These are phyloP conservation scores for Kurtzmaniella quercitrusa DNA, from an alignment of 1,139 yeast genomes.

Conservation along the genomic window DNA sequence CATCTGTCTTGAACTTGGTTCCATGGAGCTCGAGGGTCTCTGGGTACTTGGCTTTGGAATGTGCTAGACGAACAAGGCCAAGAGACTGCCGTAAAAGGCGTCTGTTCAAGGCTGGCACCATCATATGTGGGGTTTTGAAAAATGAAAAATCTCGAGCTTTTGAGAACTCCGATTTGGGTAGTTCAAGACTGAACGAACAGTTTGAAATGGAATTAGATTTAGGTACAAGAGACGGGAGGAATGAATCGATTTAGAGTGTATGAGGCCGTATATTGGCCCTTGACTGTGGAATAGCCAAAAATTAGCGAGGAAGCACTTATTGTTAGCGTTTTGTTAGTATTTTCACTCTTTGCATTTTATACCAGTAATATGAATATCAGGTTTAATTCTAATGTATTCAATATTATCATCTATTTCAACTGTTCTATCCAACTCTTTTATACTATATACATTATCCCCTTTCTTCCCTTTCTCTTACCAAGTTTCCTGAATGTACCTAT, in stretches of 20 bases:
- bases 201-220: too few relatives aligned
- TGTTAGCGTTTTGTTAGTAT: too few relatives aligned
- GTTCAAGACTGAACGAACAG: too few relatives aligned
- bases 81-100: neutral
- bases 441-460: neutral
- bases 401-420: neutral
- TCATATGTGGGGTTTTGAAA: neutral
- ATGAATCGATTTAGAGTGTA: too few relatives aligned
- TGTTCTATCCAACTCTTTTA: neutral
- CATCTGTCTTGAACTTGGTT: conserved; percentile 55
- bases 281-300: too few relatives aligned
- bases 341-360: too few relatives aligned
- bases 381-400: too few relatives aligned
- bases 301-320: too few relatives aligned
- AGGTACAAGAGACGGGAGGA: too few relatives aligned
- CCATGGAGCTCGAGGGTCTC: conserved; percentile 44
- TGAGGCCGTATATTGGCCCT: too few relatives aligned
- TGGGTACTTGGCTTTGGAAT: conserved; percentile 15
- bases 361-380: too few relatives aligned
- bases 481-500: conserved; percentile 83
- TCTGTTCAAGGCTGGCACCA: neutral
- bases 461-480: conserved; percentile 46
- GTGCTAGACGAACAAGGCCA: neutral
- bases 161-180: too few relatives aligned
- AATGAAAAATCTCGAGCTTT: neutral